Base-by-base conservation (phyloP, 2,329 filamentous ascomycete genomes). In the Colletotrichum musae region DNA sequence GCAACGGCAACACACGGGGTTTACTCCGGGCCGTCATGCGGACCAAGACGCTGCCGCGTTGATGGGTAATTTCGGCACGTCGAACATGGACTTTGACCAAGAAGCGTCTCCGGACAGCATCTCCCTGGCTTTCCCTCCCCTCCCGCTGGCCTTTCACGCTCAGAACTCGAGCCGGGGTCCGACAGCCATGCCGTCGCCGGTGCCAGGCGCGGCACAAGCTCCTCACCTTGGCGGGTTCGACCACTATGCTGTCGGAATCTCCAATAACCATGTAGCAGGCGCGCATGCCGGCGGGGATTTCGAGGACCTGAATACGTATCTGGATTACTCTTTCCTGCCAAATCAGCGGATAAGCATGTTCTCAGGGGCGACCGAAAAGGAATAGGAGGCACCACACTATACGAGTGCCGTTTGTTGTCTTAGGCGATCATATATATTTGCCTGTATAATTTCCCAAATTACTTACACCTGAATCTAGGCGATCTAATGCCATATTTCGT, bases 61-160 rank as follows among this genome's bases (percentile, higher is more conserved):
- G 4, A 26, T 54, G n/a, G 41, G 18, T 15, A 28, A 21, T 7
- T 54, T 65, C 9, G 41, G 54, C 12, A 39, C 26, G n/a, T 54
- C 54, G 4, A 18, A 3, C 13, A 59, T 70, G 48, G 62, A 70
- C 39, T 70, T 59, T 18, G 70, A 70, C 18, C 58, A 71, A 58
- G 66, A 71, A 36, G 53, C 66, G 5, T 71, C 58, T 7, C 61
- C 66, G 5, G 61, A 65, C 24, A 71, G 72, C 57, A 76, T 80
- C 39, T 76, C 77, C 4, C 66, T 80, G 9, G 78, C 78, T 3
- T 80, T 80, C 41, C 78, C 77, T 13, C 78, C 78, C 0, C 59
- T 80, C 6, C 77, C 78, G 0, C 41, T 75, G 7, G 72, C 76
- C 5, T 78, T 79, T 54, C 76, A 78, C 57, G 71, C 70, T 10